These are phyloP conservation scores for Acanthamoeba triangularis DNA, from an alignment of 208 protist genomes.

Conservation along the genomic window DNA sequence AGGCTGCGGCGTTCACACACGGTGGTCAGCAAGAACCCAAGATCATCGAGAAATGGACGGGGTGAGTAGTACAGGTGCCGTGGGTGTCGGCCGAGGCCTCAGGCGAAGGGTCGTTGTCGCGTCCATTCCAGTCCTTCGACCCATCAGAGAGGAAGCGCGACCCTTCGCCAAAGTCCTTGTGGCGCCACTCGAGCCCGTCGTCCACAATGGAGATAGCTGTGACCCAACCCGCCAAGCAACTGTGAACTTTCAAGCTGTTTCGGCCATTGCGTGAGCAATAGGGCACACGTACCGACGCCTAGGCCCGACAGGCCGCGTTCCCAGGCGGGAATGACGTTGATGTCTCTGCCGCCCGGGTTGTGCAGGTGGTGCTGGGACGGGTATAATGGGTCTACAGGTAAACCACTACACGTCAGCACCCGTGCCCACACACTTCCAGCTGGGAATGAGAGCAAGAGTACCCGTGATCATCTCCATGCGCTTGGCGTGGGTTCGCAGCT, in stretches of 20 bases:
- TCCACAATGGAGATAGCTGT: not conserved
- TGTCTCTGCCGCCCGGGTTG: not conserved
- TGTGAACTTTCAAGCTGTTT: not conserved
- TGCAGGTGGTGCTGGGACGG: not conserved
- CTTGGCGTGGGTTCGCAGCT: not conserved
- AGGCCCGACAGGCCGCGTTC: not conserved
- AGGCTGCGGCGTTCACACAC: not conserved
- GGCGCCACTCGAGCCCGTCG: slow-evolving; percentile 5
- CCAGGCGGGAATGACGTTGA: slow-evolving; percentile 19
- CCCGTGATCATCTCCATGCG: not conserved
- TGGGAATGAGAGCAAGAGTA: not conserved
- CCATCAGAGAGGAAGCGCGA: not conserved
- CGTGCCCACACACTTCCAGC: not conserved
- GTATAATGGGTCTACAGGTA: not conserved
- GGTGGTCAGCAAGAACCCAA: not conserved
- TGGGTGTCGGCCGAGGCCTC: not conserved
- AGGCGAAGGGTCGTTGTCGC: slow-evolving; percentile 5
- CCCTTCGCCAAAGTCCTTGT: slow-evolving; percentile 11
- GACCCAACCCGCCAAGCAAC: too few relatives aligned
- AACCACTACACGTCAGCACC: not conserved
- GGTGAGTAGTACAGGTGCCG: not conserved
- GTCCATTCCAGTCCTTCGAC: not conserved
- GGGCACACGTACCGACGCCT: not conserved
- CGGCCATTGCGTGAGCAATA: not conserved
- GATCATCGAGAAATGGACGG: not conserved